These are phyloP conservation scores for Suillus subalutaceus DNA, from an alignment of 768 basidiomycete genomes.

Conservation along the genomic window DNA sequence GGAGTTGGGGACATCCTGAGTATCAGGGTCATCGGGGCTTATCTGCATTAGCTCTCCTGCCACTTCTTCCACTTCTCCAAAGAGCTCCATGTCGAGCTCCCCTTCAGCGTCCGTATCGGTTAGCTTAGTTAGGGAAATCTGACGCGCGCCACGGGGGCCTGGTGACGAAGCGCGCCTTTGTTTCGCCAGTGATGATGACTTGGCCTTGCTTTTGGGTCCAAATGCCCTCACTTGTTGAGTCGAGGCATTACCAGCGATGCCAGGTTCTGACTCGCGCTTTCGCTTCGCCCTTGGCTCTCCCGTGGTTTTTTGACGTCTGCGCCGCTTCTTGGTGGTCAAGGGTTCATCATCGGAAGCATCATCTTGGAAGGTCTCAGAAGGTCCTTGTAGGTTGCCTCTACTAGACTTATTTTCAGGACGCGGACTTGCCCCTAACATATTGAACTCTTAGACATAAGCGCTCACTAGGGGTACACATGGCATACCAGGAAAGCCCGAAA, in stretches of 20 bases:
- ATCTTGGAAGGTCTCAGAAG: slow-evolving; percentile 12
- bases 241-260: background rate
- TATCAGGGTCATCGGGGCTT: slow-evolving; percentile 24
- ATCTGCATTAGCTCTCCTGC: slow-evolving; percentile 34
- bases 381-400: slow-evolving; percentile 13
- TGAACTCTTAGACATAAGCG: background rate
- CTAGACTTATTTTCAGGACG: slow-evolving; percentile 22
- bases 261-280: slow-evolving; percentile 6
- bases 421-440: slow-evolving; percentile 20
- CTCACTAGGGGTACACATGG: background rate
- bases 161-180: slow-evolving; percentile 34
- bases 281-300: slow-evolving; percentile 14
- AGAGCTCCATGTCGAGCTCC: slow-evolving; percentile 36
- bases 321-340: slow-evolving; percentile 27
- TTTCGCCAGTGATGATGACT: slow-evolving; percentile 15
- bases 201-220: slow-evolving; percentile 13
- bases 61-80: slow-evolving; percentile 39
- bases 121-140: slow-evolving; percentile 25
- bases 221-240: background rate
- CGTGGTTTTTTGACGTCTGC: slow-evolving; percentile 17
- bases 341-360: slow-evolving; percentile 21
- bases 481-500: slow-evolving; percentile 64
- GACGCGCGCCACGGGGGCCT: slow-evolving; percentile 23
- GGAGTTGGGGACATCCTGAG: slow-evolving; percentile 2
- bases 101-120: slow-evolving; percentile 38